A percentile compares a stretch with the other conserved stretches of the same genome.
Evolutionary conservation across 345 rosid species (phyloP).

Genomic region (Dovyalis caffra): DNA sequence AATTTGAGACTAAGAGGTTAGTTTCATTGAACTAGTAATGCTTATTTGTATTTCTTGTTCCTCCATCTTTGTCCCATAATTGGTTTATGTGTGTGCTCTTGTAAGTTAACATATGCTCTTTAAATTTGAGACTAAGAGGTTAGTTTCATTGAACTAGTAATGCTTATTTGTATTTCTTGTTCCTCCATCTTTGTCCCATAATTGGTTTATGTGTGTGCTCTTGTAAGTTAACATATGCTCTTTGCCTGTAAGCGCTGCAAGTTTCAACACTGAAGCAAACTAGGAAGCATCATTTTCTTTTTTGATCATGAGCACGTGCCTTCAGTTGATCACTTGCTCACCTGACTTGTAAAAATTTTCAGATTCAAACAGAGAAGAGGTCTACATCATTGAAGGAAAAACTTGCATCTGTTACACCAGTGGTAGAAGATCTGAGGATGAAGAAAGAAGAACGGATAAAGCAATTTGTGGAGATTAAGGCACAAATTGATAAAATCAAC

Average conservation of each 20-base stretch:
- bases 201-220: background rate
- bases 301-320: too few species aligned
- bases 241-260: background rate
- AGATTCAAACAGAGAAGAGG: constrained; percentile 59
- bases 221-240: background rate
- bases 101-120: too few species aligned
- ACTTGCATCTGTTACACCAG: constrained; percentile 72
- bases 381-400: constrained; percentile 66
- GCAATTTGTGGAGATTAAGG: constrained; percentile 67
- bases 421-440: constrained; percentile 68
- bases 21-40: background rate
- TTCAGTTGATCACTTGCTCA: background rate
- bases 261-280: background rate
- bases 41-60: background rate
- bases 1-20: background rate
- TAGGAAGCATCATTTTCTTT: background rate
- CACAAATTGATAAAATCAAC: constrained; percentile 77
- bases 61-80: background rate
- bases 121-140: background rate
- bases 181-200: background rate
- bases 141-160: background rate
- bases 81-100: background rate
- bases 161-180: background rate
- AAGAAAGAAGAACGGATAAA: constrained; percentile 80
- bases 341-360: constrained; percentile 15